These are phyloP conservation scores for Bromus sterilis DNA, from an alignment of 176 grass and related monocot species.

Conservation along the genomic window DNA sequence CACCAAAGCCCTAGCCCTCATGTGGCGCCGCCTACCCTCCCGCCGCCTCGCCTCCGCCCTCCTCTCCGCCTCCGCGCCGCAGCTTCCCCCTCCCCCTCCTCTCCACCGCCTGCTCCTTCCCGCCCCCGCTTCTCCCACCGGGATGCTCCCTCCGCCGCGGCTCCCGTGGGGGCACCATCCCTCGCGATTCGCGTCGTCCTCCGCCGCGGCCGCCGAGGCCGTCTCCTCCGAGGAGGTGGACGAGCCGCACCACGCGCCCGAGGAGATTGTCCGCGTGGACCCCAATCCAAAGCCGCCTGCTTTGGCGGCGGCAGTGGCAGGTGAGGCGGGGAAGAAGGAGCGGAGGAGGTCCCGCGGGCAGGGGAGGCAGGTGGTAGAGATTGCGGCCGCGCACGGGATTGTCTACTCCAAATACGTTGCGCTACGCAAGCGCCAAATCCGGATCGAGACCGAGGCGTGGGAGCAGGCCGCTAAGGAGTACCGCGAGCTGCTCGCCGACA, in stretches of 20 bases:
- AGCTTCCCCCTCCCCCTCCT: background rate
- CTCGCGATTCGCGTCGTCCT: conserved; percentile 35
- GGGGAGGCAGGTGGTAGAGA: background rate
- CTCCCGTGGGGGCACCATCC: conserved; percentile 17
- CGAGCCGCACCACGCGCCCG: conserved; percentile 23
- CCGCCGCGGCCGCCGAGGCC: conserved; percentile 31
- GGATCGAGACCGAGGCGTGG: conserved; percentile 90
- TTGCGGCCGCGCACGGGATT: conserved; percentile 32
- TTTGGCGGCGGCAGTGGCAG: background rate
- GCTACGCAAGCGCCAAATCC: conserved; percentile 63
- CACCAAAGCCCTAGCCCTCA: conserved; percentile 10
- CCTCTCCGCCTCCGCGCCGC: background rate
- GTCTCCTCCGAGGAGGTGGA: conserved; percentile 32
- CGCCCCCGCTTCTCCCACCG: background rate
- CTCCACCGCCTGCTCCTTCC: background rate
- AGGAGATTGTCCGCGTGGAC: conserved; percentile 1
- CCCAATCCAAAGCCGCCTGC: background rate
- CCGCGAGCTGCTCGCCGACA: conserved; percentile 68
- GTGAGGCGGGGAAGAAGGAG: background rate
- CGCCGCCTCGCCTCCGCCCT: conserved; percentile 22
- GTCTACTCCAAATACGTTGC: conserved; percentile 29
- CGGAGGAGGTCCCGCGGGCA: background rate
- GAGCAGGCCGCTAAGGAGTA: conserved; percentile 91
- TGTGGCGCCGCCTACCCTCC: conserved; percentile 29
- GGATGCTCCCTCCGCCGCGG: background rate